Conservation (phyloP, 1,284 basidiomycete genomes). For the Mrakiaceae sp. region DNA sequence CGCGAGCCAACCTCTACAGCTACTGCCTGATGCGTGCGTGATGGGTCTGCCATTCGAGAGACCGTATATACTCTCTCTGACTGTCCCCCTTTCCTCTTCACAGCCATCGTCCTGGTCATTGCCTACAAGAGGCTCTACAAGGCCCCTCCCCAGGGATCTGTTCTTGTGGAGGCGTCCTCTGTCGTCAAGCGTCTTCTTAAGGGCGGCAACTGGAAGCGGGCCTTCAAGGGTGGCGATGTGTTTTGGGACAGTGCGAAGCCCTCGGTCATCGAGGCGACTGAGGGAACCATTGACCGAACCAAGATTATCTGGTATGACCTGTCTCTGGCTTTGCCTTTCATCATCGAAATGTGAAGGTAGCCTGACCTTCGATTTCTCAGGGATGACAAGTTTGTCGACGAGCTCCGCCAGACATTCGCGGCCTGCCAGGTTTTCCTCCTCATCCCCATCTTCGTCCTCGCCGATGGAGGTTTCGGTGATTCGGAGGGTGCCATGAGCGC, state of each 20-base stretch:
- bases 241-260: slow-evolving; percentile 8
- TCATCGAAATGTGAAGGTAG: too few species aligned
- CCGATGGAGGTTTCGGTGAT: slow-evolving; percentile 34
- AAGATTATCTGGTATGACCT: not conserved
- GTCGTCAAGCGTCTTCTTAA: not conserved
- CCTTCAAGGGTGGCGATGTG: not conserved
- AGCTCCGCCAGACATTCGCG: slow-evolving; percentile 36
- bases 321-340: too few species aligned
- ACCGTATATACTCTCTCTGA: not conserved
- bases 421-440: slow-evolving; percentile 40
- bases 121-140: slow-evolving; percentile 3
- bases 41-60: not conserved
- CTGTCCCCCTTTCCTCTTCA: not conserved
- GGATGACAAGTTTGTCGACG: slow-evolving; percentile 40
- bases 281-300: not conserved
- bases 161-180: slow-evolving; percentile 6
- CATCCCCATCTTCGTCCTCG: slow-evolving; percentile 39
- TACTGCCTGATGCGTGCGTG: not conserved
- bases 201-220: not conserved
- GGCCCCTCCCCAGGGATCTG: slow-evolving; percentile 8
- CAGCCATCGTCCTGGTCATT: not conserved
- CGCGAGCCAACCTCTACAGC: not conserved
- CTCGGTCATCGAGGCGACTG: not conserved
- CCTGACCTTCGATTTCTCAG: too few species aligned
- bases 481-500: slow-evolving; percentile 32